Base-by-base conservation (phyloP, 169 alveolate genomes). In the Eimeria necatrix region DNA sequence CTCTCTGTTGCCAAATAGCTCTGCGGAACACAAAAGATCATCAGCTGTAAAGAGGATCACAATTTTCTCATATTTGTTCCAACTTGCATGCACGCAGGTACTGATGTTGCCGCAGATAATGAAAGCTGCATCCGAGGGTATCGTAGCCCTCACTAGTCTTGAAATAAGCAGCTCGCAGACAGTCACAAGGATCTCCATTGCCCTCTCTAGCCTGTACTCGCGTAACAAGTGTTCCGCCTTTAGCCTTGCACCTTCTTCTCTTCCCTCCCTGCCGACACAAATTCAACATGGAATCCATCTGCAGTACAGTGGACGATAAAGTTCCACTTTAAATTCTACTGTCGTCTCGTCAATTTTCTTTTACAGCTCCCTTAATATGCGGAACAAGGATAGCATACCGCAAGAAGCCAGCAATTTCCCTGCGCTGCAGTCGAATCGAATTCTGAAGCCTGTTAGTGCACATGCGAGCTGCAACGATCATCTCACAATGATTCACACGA, bases 91-190 rank as follows among this genome's bases (percentile, higher is more conserved):
- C 22, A 26, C 41, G 3, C 41, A 32, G 41, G 41, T 32, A 32
- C 41, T 2, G 2, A 32, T 32, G 41, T 32, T 32, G 3, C 41
- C 41, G 41, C 41, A 32, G 41, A 32, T 32, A 32, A 32, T 32
- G 41, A 32, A 32, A 32, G 41, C 41, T 32, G 41, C 41, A 32
- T 32, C 41, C 41, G 41, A 32, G 41, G 41, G 41, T 32, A 32
- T 32, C 41, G 41, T 32, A 2, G 41, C 41, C 49, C 87, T 56
- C 52, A 93, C 95, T 78, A 94, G 64, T 8, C 96, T 59, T 2
- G 96, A 78, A n/a, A 60, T 86, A 46, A 94, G 88, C 1, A 94
- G 96, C 71, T 94, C 96, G 46, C 96, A 94, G 26, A 78, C 93
- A 4, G 96, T 94, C 81, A 88, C 88, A 76, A 94, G 93, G 22